Base-by-base conservation (phyloP, 164 flowering plant genomes). In the Vitis riparia region DNA sequence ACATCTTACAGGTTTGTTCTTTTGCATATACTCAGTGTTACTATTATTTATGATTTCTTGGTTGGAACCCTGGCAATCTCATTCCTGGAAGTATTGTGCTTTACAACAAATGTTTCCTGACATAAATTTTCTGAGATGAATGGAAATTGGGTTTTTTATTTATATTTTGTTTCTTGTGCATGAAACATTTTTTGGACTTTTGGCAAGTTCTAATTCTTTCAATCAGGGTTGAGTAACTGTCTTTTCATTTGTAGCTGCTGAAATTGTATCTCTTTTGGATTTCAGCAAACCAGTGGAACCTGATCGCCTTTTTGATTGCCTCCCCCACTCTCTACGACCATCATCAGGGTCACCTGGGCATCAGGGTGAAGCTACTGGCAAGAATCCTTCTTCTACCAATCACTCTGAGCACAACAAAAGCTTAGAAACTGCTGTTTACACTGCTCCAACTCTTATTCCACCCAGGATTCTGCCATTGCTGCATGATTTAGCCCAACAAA, bases 261-360 rank as follows among this genome's bases (percentile, higher is more conserved):
- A 9, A 62, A 1, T 19, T 49, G 8, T 8, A 49, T 50, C 57
- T 62, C 58, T 51, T 2, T 55, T 67, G 6, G 13, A 62, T 83
- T 79, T 71, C 98, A 95, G 99, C 88, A 95, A 95, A 81, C 96
- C 98, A 44, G 83, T 89, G 64, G 94, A 89, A 66, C 95, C 98
- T 66, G 98, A 93, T 71, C 87, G 95, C 44, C 93, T 96, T 71
- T 87, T 90, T 79, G 99, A 93, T 51, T 81, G 97, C 80, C 91
- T 96, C 30, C 98, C 99, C 60, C 83, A 82, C 77, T 84, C 90
- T 47, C 68, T 85, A 73, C 84, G 91, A n/a, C 93, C 94, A 61
- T 85, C 95, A 63, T 69, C 90, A 53, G 89, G 77, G 59, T 83
- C 96, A n/a, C 86, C 89, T 71, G 89, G 80, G 27, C 68, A 79